These are phyloP conservation scores for Lentinula sp. DNA, from an alignment of 768 basidiomycete genomes.

Conservation along the genomic window DNA sequence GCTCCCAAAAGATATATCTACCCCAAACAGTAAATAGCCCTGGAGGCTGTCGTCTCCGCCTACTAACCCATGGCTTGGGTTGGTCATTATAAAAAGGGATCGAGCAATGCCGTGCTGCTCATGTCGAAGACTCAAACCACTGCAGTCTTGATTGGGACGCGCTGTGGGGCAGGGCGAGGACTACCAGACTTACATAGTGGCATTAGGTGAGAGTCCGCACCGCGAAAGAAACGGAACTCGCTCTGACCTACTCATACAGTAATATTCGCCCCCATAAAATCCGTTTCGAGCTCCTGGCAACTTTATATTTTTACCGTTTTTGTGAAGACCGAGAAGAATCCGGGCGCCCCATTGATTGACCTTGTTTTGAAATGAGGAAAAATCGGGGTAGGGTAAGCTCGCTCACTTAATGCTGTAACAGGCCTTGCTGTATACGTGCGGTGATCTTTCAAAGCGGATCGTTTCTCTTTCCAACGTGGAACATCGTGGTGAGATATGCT, in stretches of 20 bases:
- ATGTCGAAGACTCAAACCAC: background rate
- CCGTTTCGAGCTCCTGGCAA: background rate
- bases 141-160: background rate
- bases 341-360: too few relatives aligned
- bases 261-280: background rate
- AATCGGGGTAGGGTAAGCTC: background rate
- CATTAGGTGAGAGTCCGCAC: background rate
- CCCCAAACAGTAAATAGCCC: too few relatives aligned
- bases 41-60: too few relatives aligned
- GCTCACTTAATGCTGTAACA: background rate
- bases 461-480: background rate
- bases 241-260: background rate
- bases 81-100: background rate
- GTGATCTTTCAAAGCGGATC: background rate
- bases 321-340: too few relatives aligned
- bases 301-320: too few relatives aligned
- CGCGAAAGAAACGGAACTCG: background rate
- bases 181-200: background rate
- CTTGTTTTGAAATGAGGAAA: too few relatives aligned
- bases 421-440: background rate
- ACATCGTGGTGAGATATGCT: background rate
- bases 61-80: too few relatives aligned
- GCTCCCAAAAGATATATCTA: too few relatives aligned
- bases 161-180: background rate
- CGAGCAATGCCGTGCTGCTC: background rate